Percentiles rank a stretch among this genome's conserved stretches.
These are phyloP conservation scores for Amanita jacksonii DNA, from an alignment of 768 basidiomycete genomes.

Conservation along the genomic window DNA sequence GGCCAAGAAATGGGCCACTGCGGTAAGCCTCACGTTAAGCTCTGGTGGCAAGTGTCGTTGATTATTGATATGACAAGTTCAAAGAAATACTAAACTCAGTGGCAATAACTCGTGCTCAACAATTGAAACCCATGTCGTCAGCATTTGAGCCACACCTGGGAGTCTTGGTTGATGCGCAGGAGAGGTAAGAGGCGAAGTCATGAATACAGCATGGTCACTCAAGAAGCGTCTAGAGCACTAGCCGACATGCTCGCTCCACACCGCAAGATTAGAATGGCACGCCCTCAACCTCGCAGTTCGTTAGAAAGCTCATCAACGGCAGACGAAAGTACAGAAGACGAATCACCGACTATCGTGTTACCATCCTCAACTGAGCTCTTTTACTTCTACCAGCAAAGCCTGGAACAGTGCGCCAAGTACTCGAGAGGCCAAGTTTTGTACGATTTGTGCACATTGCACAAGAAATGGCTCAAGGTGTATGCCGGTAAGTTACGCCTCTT, in stretches of 20 bases:
- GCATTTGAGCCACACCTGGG: constrained; percentile 90
- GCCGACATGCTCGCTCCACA: constrained; percentile 86
- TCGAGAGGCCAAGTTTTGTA: constrained; percentile 78
- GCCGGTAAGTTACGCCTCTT: constrained; percentile 47
- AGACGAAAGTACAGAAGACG: constrained; percentile 30
- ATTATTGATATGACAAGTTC: constrained; percentile 31
- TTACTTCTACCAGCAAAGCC: constrained; percentile 91
- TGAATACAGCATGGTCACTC: background rate
- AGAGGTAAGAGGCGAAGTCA: constrained; percentile 48
- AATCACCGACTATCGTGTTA: constrained; percentile 57
- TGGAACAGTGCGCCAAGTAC: constrained; percentile 90
- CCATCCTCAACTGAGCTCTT: constrained; percentile 95
- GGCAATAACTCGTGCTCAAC: constrained; percentile 37
- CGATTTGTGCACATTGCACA: constrained; percentile 73
- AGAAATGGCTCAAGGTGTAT: constrained; percentile 92
- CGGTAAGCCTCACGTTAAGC: constrained; percentile 31
- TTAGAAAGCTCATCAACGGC: constrained; percentile 44
- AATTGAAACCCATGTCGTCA: constrained; percentile 69
- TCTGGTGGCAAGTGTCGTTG: background rate
- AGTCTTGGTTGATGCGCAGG: constrained; percentile 93
- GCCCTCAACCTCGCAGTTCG: constrained; percentile 50
- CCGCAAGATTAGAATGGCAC: constrained; percentile 35
- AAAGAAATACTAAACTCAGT: constrained; percentile 52
- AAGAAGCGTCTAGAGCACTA: constrained; percentile 48
- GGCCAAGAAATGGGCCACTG: constrained; percentile 71